Evolutionary conservation across 2,329 filamentous ascomycete species (phyloP).

Genomic region (Clonostachys rhizophaga): DNA sequence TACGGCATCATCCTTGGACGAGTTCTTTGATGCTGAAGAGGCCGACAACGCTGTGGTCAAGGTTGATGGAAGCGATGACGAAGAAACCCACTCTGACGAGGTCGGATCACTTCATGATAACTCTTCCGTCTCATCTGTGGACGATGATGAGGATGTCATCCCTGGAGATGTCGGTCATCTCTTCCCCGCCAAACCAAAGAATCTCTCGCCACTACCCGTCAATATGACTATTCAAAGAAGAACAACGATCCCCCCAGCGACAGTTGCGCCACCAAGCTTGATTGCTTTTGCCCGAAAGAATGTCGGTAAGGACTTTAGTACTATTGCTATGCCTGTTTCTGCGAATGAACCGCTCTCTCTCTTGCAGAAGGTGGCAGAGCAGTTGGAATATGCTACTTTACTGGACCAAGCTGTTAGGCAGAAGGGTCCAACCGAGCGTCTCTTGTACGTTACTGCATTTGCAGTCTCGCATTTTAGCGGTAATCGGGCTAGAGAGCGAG

Average conservation of each 20-base stretch:
- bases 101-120: constrained; percentile 49
- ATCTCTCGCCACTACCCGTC: constrained; percentile 72
- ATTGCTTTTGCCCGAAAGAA: constrained; percentile 96
- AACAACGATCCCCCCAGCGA: constrained; percentile 65
- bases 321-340: constrained; percentile 95
- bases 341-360: constrained; percentile 90
- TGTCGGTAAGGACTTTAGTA: constrained; percentile 94
- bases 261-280: constrained; percentile 78
- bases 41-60: constrained; percentile 64
- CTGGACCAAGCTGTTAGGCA: constrained; percentile 70
- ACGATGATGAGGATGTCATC: constrained; percentile 51
- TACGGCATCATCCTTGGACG: constrained; percentile 62
- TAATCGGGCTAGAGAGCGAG: constrained; percentile 79
- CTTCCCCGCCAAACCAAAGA: constrained; percentile 74
- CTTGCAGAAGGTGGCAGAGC: constrained; percentile 83
- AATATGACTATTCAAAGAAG: constrained; percentile 61
- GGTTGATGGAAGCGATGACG: constrained; percentile 66
- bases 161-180: constrained; percentile 58
- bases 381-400: constrained; percentile 83
- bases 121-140: constrained; percentile 55
- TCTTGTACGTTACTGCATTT: constrained; percentile 85
- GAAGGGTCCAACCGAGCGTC: constrained; percentile 58
- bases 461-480: constrained; percentile 83
- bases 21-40: constrained; percentile 90
- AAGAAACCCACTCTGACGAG: constrained; percentile 48